Evolutionary conservation across 805 yeast genomes (phyloP), one percentile per base, ranked within the genome.

Genomic region (Hanseniaspora jakobsenii): DNA sequence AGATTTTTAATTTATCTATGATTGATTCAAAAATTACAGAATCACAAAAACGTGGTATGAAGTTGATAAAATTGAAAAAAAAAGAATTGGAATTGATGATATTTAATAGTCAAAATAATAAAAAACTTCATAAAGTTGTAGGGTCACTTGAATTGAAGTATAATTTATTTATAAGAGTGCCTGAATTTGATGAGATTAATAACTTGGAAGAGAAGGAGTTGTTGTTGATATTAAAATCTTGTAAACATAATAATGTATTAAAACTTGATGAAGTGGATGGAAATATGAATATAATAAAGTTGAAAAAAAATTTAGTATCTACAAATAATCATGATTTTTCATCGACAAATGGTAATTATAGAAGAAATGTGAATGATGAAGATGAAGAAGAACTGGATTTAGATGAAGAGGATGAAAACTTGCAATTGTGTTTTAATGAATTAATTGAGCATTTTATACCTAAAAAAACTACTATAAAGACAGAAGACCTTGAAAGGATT

Each of bases 1-100:
- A 53, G 57, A 67, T 55, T 57, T 68, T 56, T 68, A 75, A 57
- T 16, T 32, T 34, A 24, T 32, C 22, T 14, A 38, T 32, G 17
- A 38, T 31, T 27, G 35, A 36, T 7, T 12, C 35, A 9, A 28
- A n/a, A 24, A 9, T n/a, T n/a, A n/a, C n/a, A n/a, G n/a, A n/a
- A n/a, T n/a, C n/a, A n/a, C n/a, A n/a, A n/a, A n/a, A n/a, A n/a
- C n/a, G n/a, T n/a, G n/a, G n/a, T n/a, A n/a, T n/a, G n/a, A n/a
- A n/a, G n/a, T n/a, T n/a, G n/a, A n/a, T n/a, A n/a, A n/a, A n/a
- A n/a, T n/a, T n/a, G n/a, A n/a, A n/a, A n/a, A n/a, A n/a, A n/a
- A n/a, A n/a, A 22, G 40, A 36, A 12, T 14, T 34, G 13, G 24
- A 38, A 22, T 16, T 35, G 3, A 29, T 38, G 26, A 35, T 38